Base-by-base conservation (phyloP, 2,329 filamentous ascomycete species). In the Nothophaeocryptopus gaeumannii region DNA sequence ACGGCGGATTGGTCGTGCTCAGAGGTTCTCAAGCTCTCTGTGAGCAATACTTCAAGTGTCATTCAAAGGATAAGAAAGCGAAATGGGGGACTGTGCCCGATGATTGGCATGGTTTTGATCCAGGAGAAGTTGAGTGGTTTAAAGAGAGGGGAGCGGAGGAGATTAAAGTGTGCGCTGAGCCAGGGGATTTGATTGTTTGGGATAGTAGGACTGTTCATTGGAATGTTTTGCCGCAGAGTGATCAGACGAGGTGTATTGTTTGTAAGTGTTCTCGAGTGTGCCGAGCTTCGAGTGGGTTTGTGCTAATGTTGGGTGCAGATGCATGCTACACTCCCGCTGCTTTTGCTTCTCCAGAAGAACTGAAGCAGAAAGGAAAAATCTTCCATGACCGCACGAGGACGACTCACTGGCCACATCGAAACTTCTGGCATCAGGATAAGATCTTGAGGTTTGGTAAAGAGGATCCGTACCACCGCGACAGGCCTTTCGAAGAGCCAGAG, bases 1-100 rank as follows among this genome's bases (percentile, higher is more conserved):
- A 78, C 46, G 75, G 75, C 12, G 74, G 74, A 1, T 55, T 78
- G 8, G 67, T 77, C 32, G 55, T 76, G 5, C 71, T 76, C 66
- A 70, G 71, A 29, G 74, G 74, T 3, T 71, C 68, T 5, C 56
- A 65, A 8, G 70, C 70, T 37, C 62, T 76, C 1, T 70, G 68
- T 39, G 67, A 76, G 38, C 64, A 74, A 53, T 78, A 75, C 66
- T 77, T 76, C 58, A 26, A 26, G 20, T 26, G 20, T 26, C 20
- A 26, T 26, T 61, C 65, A 2, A 54, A 58, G 36, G 61, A 59
- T 45, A 61, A 61, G 51, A 61, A 66, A 39, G 65, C 66, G 50
- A 64, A 66, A 9, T 63, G 62, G 11, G 63, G 67, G 5, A 62
- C 66, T 8, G 63, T 64, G 41, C 54, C 61, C 42, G 64, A 68